phyloP scores from a whole-genome alignment of 306 rosid genomes.

The Hippophae gyantsensis region DNA sequence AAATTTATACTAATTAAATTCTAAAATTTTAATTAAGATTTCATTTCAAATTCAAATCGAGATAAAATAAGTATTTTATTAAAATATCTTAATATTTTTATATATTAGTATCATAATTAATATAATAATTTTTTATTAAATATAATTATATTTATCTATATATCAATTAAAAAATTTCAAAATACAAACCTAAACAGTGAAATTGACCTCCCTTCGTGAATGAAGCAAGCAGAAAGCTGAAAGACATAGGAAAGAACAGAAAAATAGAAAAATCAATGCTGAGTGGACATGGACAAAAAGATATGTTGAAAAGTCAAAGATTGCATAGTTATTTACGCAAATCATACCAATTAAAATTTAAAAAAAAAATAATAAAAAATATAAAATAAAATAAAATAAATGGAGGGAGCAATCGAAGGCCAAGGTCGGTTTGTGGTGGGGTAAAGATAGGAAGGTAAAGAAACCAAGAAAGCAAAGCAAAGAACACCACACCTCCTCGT shows the following conservation, averaged over 20 bases:
- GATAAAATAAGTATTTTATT: too few species aligned
- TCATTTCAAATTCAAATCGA: too few species aligned
- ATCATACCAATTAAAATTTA: neutral
- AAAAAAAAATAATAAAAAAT: neutral
- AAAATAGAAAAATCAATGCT: neutral
- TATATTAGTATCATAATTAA: too few species aligned
- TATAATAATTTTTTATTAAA: too few species aligned
- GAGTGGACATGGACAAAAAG: neutral
- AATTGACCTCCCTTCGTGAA: slow-evolving; percentile 7
- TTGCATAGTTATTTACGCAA: neutral
- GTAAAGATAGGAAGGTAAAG: slow-evolving; percentile 26
- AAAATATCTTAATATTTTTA: too few species aligned
- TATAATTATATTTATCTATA: neutral
- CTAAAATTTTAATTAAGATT: too few species aligned
- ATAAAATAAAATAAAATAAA: too few species aligned
- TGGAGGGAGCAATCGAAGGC: slow-evolving; percentile 18
- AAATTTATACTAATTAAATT: too few species aligned
- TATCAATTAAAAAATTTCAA: neutral
- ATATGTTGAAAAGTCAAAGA: neutral
- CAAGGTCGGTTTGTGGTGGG: slow-evolving; percentile 36
- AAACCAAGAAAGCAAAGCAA: slow-evolving; percentile 27
- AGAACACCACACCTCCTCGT: slow-evolving; percentile 26
- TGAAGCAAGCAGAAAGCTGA: neutral
- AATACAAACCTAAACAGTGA: slow-evolving; percentile 7
- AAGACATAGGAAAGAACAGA: neutral